phyloP scores from a whole-genome alignment of 805 yeast genomes.

The Myxozyma vanderwaltii region DNA sequence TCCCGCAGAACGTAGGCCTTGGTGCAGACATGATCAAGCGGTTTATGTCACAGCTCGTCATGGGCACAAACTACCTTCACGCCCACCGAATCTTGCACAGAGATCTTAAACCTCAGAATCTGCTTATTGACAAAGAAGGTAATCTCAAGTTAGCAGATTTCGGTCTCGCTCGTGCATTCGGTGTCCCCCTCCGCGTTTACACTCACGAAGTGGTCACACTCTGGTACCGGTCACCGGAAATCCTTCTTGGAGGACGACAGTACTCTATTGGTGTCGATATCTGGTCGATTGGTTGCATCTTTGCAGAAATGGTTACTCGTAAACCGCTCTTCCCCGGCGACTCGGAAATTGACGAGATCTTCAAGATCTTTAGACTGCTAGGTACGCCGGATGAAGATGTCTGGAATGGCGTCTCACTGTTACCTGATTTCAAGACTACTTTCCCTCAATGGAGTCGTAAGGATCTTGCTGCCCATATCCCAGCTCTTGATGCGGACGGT shows the following conservation, averaged over 20 bases:
- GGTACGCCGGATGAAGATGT: slow-evolving; percentile 92
- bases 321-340: slow-evolving; percentile 97
- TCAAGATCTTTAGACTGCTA: slow-evolving; percentile 84
- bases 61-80: slow-evolving; percentile 92
- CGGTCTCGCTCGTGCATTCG: slow-evolving; percentile 95
- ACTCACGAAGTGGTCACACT: slow-evolving; percentile 97
- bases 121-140: slow-evolving; percentile 93
- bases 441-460: slow-evolving; percentile 88
- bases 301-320: slow-evolving; percentile 96
- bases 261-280: slow-evolving; percentile 97
- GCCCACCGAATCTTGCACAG: slow-evolving; percentile 92
- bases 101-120: slow-evolving; percentile 94
- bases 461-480: slow-evolving; percentile 67
- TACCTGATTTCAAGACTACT: slow-evolving; percentile 91
- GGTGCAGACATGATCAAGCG: slow-evolving; percentile 89
- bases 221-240: slow-evolving; percentile 98
- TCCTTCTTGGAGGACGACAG: slow-evolving; percentile 91
- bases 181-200: slow-evolving; percentile 94
- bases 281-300: slow-evolving; percentile 98
- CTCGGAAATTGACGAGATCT: slow-evolving; percentile 95
- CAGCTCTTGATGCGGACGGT: slow-evolving; percentile 80
- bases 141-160: slow-evolving; percentile 88
- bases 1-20: slow-evolving; percentile 85
- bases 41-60: slow-evolving; percentile 87
- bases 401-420: slow-evolving; percentile 91